These are phyloP conservation scores for Erysiphe pulchra DNA, from an alignment of 2,329 filamentous ascomycete genomes.

Conservation along the genomic window DNA sequence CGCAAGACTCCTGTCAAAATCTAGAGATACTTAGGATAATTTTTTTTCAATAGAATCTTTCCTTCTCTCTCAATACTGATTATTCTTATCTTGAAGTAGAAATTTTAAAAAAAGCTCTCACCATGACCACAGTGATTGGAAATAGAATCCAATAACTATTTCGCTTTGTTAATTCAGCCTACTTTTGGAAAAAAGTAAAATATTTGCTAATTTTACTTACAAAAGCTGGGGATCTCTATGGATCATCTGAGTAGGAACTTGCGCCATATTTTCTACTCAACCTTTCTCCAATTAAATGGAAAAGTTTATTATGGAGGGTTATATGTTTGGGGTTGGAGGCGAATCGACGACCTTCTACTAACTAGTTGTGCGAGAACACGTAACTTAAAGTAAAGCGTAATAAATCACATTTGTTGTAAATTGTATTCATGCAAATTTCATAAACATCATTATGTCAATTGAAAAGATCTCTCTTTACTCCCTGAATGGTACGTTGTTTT, in stretches of 20 bases:
- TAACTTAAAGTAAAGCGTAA: too few species aligned
- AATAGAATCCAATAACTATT: slow-evolving; percentile 93
- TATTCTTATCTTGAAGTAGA: too few species aligned
- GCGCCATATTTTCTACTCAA: slow-evolving; percentile 36
- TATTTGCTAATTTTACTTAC: slow-evolving; percentile 25
- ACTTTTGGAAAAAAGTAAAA: not conserved
- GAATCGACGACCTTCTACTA: too few species aligned
- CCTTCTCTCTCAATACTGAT: too few species aligned
- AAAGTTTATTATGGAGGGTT: too few species aligned
- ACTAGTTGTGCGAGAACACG: too few species aligned
- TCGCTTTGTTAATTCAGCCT: slow-evolving; percentile 6
- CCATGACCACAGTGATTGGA: slow-evolving; percentile 94
- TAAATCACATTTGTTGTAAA: too few species aligned
- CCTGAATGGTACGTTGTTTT: slow-evolving; percentile 8
- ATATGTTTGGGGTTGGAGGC: too few species aligned
- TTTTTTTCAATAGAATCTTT: not conserved
- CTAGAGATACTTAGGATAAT: slow-evolving; percentile 20
- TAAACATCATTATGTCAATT: slow-evolving; percentile 10
- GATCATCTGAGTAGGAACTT: slow-evolving; percentile 78
- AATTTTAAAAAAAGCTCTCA: slow-evolving; percentile 14
- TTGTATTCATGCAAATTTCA: not conserved
- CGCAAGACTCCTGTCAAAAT: slow-evolving; percentile 85
- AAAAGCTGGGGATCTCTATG: slow-evolving; percentile 95
- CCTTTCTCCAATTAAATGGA: too few species aligned
- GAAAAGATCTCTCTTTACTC: slow-evolving; percentile 13